A percentile compares a stretch with the other conserved stretches of the same genome.
These are phyloP conservation scores for Turnera subulata DNA, from an alignment of 345 rosid species.

Conservation along the genomic window DNA sequence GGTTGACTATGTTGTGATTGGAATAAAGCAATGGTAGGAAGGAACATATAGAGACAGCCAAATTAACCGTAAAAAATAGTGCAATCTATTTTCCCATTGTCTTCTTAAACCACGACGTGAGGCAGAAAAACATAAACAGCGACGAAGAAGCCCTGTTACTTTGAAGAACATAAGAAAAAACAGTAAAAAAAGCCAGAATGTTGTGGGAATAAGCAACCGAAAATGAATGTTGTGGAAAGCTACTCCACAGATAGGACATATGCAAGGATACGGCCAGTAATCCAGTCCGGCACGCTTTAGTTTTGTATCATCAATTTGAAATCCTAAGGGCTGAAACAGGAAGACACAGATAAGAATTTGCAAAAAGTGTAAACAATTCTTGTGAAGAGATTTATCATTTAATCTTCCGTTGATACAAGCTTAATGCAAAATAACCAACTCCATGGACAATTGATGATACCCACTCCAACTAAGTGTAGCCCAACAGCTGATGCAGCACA, in stretches of 20 bases:
- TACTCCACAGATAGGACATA: constrained; percentile 7
- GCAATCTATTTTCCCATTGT: too few species aligned
- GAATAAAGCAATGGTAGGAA: too few species aligned
- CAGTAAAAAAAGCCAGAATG: too few species aligned
- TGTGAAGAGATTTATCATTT: background rate
- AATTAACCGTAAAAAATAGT: too few species aligned
- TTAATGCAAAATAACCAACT: background rate
- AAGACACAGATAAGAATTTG: constrained; percentile 12
- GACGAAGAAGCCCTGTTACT: too few species aligned
- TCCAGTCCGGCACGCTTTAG: constrained; percentile 96
- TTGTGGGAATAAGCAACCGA: too few species aligned
- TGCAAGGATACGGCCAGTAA: constrained; percentile 93
- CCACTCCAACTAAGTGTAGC: constrained; percentile 81
- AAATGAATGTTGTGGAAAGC: too few species aligned
- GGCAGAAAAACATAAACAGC: too few species aligned
- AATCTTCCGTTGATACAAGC: constrained; percentile 1
- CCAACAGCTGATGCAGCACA: constrained; percentile 90
- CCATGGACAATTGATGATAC: background rate
- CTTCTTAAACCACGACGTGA: too few species aligned
- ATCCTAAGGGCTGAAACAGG: constrained; percentile 78
- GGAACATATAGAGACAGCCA: too few species aligned
- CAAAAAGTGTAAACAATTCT: background rate
- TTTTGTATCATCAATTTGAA: constrained; percentile 75
- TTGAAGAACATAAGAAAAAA: too few species aligned
- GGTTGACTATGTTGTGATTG: too few species aligned